phyloP scores from a whole-genome alignment of 768 basidiomycete species.

The Tulasnella sp. region DNA sequence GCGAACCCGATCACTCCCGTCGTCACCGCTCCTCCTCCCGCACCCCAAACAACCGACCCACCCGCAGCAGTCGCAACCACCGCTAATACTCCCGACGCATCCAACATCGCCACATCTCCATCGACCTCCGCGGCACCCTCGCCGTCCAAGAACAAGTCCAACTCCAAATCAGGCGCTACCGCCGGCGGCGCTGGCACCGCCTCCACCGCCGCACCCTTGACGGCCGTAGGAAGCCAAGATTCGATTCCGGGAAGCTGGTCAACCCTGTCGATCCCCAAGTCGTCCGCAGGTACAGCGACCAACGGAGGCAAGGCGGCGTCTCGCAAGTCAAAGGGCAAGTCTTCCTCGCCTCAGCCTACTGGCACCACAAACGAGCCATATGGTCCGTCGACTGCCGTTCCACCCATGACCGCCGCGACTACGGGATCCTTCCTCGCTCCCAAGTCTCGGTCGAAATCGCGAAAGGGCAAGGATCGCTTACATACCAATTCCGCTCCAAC shows the following conservation, averaged over 20 bases:
- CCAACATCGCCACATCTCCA: background rate
- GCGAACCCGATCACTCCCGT: background rate
- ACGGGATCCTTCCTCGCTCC: background rate
- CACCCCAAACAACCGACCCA: background rate
- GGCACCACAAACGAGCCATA: no score
- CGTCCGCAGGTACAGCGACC: background rate
- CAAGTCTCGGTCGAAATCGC: background rate
- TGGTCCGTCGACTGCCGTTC: background rate
- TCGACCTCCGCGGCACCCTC: background rate
- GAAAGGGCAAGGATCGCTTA: background rate
- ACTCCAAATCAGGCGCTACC: background rate
- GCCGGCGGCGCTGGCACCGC: background rate
- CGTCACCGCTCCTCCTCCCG: background rate
- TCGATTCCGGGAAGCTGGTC: background rate
- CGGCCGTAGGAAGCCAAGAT: constrained; percentile 1
- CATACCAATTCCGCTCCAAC: background rate
- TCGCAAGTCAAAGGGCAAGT: background rate
- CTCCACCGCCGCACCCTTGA: background rate
- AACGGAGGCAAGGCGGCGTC: background rate
- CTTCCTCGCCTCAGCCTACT: no score
- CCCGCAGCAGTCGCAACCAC: background rate
- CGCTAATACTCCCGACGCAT: background rate
- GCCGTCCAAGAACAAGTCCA: background rate
- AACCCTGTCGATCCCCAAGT: constrained; percentile 10
- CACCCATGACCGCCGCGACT: background rate